A percentile compares a stretch with the other conserved stretches of the same genome.
Conservation (phyloP, 768 basidiomycete species). For the Pulveroboletus ravenelii region DNA sequence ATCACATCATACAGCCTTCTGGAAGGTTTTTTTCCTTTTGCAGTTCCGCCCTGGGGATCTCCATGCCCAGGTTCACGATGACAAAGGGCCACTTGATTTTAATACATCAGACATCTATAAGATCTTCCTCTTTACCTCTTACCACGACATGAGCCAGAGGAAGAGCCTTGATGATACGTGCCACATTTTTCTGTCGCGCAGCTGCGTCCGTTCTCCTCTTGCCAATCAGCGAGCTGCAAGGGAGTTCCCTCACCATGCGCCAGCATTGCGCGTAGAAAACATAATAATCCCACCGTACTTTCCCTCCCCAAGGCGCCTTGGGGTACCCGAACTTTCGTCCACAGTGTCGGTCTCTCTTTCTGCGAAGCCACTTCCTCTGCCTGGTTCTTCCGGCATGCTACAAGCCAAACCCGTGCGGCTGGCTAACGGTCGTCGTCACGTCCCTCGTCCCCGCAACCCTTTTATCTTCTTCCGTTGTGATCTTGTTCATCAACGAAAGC, state of each 20-base stretch:
- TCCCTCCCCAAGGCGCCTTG: constrained; percentile 7
- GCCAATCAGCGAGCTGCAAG: constrained; percentile 6
- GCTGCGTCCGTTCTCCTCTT: constrained; percentile 8
- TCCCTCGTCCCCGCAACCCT: constrained; percentile 70
- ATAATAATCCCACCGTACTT: constrained; percentile 6
- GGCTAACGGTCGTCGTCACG: constrained; percentile 37
- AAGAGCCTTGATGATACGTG: constrained; percentile 31
- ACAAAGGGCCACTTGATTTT: constrained; percentile 18
- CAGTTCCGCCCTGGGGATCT: constrained; percentile 10
- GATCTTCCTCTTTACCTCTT: constrained; percentile 11
- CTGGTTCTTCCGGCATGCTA: constrained; percentile 22
- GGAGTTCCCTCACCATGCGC: constrained; percentile 4
- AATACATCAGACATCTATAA: constrained; percentile 3
- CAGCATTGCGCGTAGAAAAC: constrained; percentile 9
- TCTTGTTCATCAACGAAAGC: constrained; percentile 58
- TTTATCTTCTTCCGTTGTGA: constrained; percentile 80
- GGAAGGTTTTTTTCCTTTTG: constrained; percentile 16
- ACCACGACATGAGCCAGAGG: constrained; percentile 24
- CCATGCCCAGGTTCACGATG: background rate
- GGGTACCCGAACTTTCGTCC: background rate
- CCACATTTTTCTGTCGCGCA: constrained; percentile 25
- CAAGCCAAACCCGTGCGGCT: constrained; percentile 14
- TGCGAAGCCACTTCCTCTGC: constrained; percentile 21
- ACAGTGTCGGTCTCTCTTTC: background rate
- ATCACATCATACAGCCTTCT: constrained; percentile 5